These are phyloP conservation scores for Theobroma grandiflorum DNA, from an alignment of 441 rosid species.

Conservation along the genomic window DNA sequence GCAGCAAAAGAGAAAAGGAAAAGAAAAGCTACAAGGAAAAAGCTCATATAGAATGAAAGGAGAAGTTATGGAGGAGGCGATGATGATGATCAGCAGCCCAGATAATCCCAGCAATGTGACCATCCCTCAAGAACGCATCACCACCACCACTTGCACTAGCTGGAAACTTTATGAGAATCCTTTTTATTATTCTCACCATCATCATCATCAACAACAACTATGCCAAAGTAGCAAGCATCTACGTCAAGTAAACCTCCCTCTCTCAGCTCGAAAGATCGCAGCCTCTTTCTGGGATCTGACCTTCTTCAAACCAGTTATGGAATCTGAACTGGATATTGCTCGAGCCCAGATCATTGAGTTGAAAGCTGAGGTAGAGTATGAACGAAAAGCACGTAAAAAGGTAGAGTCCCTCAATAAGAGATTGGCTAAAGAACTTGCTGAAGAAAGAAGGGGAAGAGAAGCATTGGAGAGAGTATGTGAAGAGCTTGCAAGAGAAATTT, in stretches of 20 bases:
- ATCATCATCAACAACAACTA: slow-evolving; percentile 40
- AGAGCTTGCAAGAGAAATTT: slow-evolving; percentile 63
- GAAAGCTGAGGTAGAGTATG: slow-evolving; percentile 73
- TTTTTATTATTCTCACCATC: slow-evolving; percentile 51
- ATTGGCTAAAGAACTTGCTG: slow-evolving; percentile 67
- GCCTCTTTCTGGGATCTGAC: slow-evolving; percentile 77
- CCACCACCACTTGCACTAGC: slow-evolving; percentile 52
- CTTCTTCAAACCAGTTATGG: slow-evolving; percentile 61
- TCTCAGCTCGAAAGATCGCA: slow-evolving; percentile 47
- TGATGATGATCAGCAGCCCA: slow-evolving; percentile 49
- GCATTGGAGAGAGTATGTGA: slow-evolving; percentile 65
- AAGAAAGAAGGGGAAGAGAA: slow-evolving; percentile 66
- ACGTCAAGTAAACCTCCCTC: slow-evolving; percentile 38
- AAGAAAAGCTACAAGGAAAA: slow-evolving; percentile 26
- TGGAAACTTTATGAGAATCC: slow-evolving; percentile 91
- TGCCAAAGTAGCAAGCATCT: slow-evolving; percentile 37
- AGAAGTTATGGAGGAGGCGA: slow-evolving; percentile 44
- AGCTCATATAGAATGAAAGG: slow-evolving; percentile 30
- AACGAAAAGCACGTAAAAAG: slow-evolving; percentile 65
- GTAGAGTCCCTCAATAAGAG: slow-evolving; percentile 62
- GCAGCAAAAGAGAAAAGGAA: slow-evolving; percentile 1
- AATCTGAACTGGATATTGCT: slow-evolving; percentile 57
- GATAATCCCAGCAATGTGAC: slow-evolving; percentile 32
- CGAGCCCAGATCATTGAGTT: slow-evolving; percentile 59
- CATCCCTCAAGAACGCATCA: slow-evolving; percentile 40